Evolutionary conservation across 2,329 filamentous ascomycete genomes (phyloP), one percentile per base, ranked within the genome.

Genomic region (Keithomyces neogunnii): DNA sequence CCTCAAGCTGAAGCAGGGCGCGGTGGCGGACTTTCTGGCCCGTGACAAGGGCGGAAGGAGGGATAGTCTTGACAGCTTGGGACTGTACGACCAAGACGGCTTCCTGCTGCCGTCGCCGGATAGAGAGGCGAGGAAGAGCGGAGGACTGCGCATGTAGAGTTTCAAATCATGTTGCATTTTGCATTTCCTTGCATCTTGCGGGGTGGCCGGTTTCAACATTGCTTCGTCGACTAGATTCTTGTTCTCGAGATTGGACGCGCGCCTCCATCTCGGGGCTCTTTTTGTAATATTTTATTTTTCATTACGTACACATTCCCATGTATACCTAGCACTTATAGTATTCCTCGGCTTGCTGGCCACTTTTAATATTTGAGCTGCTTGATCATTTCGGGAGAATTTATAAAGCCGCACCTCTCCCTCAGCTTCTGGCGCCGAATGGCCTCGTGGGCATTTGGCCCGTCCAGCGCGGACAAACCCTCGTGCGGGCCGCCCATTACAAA

Each of bases 71-170:
- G 71, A 73, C 26, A 75, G 69, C 35, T 52, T 71, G 32, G 70
- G 69, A 1, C 49, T 74, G 47, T 76, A 76, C 53, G 73, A 76
- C 53, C 60, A 66, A 47, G 70, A 76, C 31, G 74, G 73, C 2
- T 76, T 76, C 48, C 57, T 75, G 52, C 64, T 71, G 53, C 61
- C 63, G 32, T 72, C 72, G 30, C 73, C 72, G 3, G 68, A 68
- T n/a, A 60, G 66, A 53, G 61, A 66, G 42, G 42, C 47, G 28
- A 30, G 45, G 30, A 36, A n/a, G 33, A 26, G 7, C 35, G 46
- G 40, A 29, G 30, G 35, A n/a, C 33, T 42, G 32, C 30, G 49
- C 19, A 51, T 31, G 45, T 53, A 44, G 28, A 4, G 26, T 26
- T 36, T 26, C n/a, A 47, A n/a, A 38, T 7, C 11, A 35, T 35